Evolutionary conservation across 2,329 filamentous ascomycete genomes (phyloP), one percentile per base, ranked within the genome.

Genomic region (Xylaria polymorpha): DNA sequence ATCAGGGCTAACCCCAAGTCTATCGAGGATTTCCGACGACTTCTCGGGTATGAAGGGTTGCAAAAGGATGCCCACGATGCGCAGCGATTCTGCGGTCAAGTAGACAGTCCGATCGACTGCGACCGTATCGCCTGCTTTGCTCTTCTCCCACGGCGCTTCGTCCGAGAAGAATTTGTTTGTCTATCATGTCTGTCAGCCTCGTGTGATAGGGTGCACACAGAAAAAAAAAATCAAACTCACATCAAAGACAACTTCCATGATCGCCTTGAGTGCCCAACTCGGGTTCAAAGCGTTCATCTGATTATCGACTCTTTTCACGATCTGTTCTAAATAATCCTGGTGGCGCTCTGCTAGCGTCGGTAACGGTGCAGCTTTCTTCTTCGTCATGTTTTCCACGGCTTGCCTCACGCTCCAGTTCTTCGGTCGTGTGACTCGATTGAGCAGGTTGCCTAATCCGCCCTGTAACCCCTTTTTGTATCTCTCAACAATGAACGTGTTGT

Each of bases 11-110:
- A 99, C 94, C 1, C 92, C 91, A 9, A 99, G 83, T 75, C 91
- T 87, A 78, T 97, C 91, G 0, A 99, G 86, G 39, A 98, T 80
- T 72, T 88, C 83, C 12, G 81, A 81, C 56, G 93, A 87, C 80
- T 97, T 97, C 48, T 83, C 85, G 0, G 96, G 96, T 87, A 99
- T 97, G 77, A 94, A 93, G 1, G 96, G 94, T 79, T 97, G 94
- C 53, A 99, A 83, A 56, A 98, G 83, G 74, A 99, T 97, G 15
- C 91, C 93, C 0, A 86, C 84, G 29, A 98, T 88, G 44, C 96
- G 91, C 56, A 98, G 79, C 4, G 91, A 87, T 81, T 99, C 96
- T 9, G 90, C 87, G 51, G 86, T 84, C 51, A 91, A 85, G 79
- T 88, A 98, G 35, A 99, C 84, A 44, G 87, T 85, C 73, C 85